phyloP scores from a whole-genome alignment of 2,329 filamentous ascomycete species.

The Microcyclosporella mali region DNA sequence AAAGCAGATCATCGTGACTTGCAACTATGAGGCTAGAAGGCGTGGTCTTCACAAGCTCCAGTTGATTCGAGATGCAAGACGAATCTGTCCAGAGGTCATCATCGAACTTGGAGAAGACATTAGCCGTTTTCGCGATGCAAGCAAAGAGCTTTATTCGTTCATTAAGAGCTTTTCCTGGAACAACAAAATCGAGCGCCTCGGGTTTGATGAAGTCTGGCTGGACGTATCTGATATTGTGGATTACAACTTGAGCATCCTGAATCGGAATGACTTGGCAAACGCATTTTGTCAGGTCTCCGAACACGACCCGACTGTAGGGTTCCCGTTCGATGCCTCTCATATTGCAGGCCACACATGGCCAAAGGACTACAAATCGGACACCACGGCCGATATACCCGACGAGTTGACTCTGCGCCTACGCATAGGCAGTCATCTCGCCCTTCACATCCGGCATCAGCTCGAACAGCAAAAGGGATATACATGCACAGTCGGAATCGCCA shows the following conservation, averaged over 20 bases:
- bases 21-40: constrained; percentile 84
- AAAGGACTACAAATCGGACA: constrained; percentile 6
- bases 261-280: constrained; percentile 53
- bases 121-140: constrained; percentile 76
- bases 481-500: constrained; percentile 79
- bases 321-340: constrained; percentile 65
- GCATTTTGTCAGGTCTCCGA: constrained; percentile 77
- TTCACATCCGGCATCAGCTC: constrained; percentile 64
- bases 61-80: constrained; percentile 73
- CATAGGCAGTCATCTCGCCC: constrained; percentile 74
- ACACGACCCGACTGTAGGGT: constrained; percentile 71
- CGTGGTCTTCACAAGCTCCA: constrained; percentile 72
- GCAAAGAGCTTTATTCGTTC: constrained; percentile 71
- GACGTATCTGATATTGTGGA: constrained; percentile 82
- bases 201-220: constrained; percentile 79
- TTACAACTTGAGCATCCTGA: constrained; percentile 71
- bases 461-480: constrained; percentile 77
- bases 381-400: constrained; percentile 4
- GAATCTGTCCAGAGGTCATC: constrained; percentile 73
- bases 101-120: constrained; percentile 83
- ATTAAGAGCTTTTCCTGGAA: constrained; percentile 72
- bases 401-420: constrained; percentile 52
- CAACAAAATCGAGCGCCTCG: constrained; percentile 68
- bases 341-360: constrained; percentile 62
- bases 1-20: constrained; percentile 82